Percentiles rank a stretch among this genome's conserved stretches.
Conservation (phyloP, 2,329 filamentous ascomycete species). For the Fusarium sp. region DNA sequence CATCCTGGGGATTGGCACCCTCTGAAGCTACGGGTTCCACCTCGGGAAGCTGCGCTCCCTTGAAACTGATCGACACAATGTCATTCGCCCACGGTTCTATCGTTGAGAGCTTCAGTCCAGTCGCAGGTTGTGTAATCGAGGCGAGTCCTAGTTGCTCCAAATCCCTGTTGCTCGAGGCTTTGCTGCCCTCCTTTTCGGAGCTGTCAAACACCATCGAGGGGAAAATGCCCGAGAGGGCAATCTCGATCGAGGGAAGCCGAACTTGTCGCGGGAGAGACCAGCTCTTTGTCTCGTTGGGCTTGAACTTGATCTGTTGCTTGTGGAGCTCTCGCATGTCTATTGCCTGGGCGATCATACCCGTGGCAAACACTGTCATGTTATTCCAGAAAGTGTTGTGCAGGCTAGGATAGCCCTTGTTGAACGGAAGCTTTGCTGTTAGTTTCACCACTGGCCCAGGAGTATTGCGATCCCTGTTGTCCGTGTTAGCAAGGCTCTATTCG, state of each 20-base stretch:
- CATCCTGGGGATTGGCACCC: background rate
- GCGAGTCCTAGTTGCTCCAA: slow-evolving; percentile 35
- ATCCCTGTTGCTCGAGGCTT: background rate
- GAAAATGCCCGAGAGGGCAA: slow-evolving; percentile 61
- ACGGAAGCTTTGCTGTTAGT: slow-evolving; percentile 55
- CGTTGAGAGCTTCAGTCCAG: slow-evolving; percentile 29
- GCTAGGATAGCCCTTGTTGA: slow-evolving; percentile 57
- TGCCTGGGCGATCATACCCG: slow-evolving; percentile 63
- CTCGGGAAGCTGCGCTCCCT: slow-evolving; percentile 52
- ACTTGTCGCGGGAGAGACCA: slow-evolving; percentile 56
- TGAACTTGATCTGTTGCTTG: slow-evolving; percentile 56
- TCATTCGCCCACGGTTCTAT: slow-evolving; percentile 68
- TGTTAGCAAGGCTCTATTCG: slow-evolving; percentile 28
- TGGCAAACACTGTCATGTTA: slow-evolving; percentile 62
- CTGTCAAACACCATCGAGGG: slow-evolving; percentile 49
- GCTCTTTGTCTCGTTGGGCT: slow-evolving; percentile 49
- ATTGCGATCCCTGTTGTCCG: slow-evolving; percentile 40
- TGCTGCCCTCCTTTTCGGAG: slow-evolving; percentile 29
- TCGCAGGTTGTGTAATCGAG: slow-evolving; percentile 37
- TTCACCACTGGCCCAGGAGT: slow-evolving; percentile 41
- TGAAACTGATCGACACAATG: slow-evolving; percentile 69
- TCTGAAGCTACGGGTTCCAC: slow-evolving; percentile 24
- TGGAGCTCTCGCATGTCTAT: slow-evolving; percentile 62
- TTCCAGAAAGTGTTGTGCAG: slow-evolving; percentile 64
- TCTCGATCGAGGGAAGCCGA: slow-evolving; percentile 60